Base-by-base conservation (phyloP, 345 rosid genomes). In the Erucastrum elatum region DNA sequence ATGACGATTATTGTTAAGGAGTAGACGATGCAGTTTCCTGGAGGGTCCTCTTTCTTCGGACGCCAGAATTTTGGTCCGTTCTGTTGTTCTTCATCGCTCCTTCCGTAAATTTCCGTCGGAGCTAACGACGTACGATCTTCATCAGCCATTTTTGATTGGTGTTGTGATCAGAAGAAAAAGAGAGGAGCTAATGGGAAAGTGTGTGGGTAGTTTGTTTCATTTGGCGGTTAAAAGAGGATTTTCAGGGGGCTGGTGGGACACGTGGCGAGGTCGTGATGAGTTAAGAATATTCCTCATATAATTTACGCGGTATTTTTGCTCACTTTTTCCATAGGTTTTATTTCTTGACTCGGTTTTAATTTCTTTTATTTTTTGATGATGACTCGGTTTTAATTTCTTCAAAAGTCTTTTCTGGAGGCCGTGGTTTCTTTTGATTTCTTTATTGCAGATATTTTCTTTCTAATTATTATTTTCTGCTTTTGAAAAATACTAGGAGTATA, bases 21-120 rank as follows among this genome's bases (percentile, higher is more conserved):
- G 41, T 86, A 87, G 0, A 88, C 84, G 2, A 85, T 64, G 56
- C 85, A 84, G 67, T 91, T 91, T 26, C 87, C 85, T n/a, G 80
- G 66, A 29, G 51, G 34, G 13, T 76, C 62, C 67, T 30, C 66
- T 9, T 15, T 55, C 21, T 70, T 64, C 60, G 15, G 44, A 71
- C 41, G 69, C 74, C 77, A 67, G 60, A 65, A 15, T 71, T 17
- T 67, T 6, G 49, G 68, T 13, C 3, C 60, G 78, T n/a, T 35
- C 4, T 71, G 64, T 15, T 60, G 56, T 53, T 82, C 67, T 58
- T 82, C 86, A 25, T 87, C 87, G 77, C 90, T 83, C 65, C 85
- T 74, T 5, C 66, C 82, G 6, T 80, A 58, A 1, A 46, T 72
- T 25, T 34, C 69, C 0, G 81, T 9, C 2, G 87, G 86, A 13